Percentiles rank a stretch among this genome's conserved stretches.
These are phyloP conservation scores for Laguncularia racemosa DNA, from an alignment of 345 rosid species.

Conservation along the genomic window DNA sequence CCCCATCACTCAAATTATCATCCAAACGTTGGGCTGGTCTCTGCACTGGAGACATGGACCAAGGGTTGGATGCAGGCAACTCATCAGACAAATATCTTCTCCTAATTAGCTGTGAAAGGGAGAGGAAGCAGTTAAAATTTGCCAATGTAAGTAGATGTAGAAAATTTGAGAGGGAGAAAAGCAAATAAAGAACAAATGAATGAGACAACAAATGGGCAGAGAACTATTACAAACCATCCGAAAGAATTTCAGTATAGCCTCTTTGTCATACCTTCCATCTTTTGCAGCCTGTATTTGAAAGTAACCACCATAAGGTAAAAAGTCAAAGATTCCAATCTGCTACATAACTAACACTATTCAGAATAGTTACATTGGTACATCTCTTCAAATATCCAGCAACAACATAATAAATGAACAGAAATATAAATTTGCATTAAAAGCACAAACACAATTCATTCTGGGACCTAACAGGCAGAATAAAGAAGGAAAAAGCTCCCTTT, in stretches of 20 bases:
- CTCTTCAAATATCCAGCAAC: neutral
- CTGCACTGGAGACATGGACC: constrained; percentile 62
- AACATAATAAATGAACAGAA: too few relatives aligned
- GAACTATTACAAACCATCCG: constrained; percentile 48
- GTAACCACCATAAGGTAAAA: constrained; percentile 12
- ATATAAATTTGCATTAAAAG: too few relatives aligned
- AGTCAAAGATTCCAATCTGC: neutral
- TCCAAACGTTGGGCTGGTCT: constrained; percentile 64
- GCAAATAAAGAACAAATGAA: neutral
- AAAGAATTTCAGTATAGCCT: constrained; percentile 76
- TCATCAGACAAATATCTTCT: constrained; percentile 93
- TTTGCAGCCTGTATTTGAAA: constrained; percentile 65
- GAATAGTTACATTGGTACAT: neutral
- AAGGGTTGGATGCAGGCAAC: constrained; percentile 54
- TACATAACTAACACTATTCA: neutral
- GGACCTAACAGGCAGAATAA: too few relatives aligned
- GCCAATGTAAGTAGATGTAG: too few relatives aligned
- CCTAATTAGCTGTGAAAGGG: constrained; percentile 65
- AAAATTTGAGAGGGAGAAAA: neutral
- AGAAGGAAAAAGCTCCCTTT: too few relatives aligned
- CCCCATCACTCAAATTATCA: constrained; percentile 63
- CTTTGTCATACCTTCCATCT: constrained; percentile 95
- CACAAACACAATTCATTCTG: too few relatives aligned
- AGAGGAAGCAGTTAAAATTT: neutral
- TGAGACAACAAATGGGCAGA: neutral